Conservation (phyloP, 179 eudicot genomes). For the Drosera spatulata region DNA sequence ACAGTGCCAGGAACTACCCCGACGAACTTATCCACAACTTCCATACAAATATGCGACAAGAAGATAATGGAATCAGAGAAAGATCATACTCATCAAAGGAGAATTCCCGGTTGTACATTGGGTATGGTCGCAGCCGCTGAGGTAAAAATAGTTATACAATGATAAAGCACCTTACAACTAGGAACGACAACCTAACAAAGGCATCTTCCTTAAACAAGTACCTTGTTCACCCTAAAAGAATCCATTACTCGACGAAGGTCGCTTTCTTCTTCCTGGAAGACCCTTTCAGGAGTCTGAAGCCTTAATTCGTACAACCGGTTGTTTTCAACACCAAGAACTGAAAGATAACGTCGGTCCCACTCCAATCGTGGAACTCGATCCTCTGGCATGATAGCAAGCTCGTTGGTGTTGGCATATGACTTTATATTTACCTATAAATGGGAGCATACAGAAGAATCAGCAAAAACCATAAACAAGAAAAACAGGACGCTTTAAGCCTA, state of each 20-base stretch:
- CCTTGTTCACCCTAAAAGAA: conserved; percentile 81
- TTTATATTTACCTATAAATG: conserved; percentile 61
- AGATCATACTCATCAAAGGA: too few relatives aligned
- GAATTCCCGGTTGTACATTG: too few relatives aligned
- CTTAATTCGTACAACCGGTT: conserved; percentile 68
- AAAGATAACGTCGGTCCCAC: conserved; percentile 83
- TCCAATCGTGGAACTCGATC: conserved; percentile 72
- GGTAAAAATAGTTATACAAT: too few relatives aligned
- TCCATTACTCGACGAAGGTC: conserved; percentile 77
- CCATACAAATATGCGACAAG: too few relatives aligned
- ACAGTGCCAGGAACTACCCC: too few relatives aligned
- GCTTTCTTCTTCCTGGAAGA: conserved; percentile 59
- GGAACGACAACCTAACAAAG: too few relatives aligned
- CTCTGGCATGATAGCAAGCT: conserved; percentile 87
- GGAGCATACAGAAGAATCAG: conserved; percentile 1
- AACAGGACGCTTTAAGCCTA: too few relatives aligned
- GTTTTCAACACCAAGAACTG: conserved; percentile 97
- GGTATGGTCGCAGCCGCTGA: too few relatives aligned
- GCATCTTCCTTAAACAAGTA: conserved; percentile 10
- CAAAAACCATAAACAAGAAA: neutral
- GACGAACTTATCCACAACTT: too few relatives aligned
- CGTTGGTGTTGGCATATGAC: conserved; percentile 93
- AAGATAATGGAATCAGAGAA: too few relatives aligned
- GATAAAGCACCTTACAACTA: too few relatives aligned
- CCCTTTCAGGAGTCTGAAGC: conserved; percentile 77